phyloP scores from a whole-genome alignment of 2,329 filamentous ascomycete species.

The Colletotrichum australisinense region DNA sequence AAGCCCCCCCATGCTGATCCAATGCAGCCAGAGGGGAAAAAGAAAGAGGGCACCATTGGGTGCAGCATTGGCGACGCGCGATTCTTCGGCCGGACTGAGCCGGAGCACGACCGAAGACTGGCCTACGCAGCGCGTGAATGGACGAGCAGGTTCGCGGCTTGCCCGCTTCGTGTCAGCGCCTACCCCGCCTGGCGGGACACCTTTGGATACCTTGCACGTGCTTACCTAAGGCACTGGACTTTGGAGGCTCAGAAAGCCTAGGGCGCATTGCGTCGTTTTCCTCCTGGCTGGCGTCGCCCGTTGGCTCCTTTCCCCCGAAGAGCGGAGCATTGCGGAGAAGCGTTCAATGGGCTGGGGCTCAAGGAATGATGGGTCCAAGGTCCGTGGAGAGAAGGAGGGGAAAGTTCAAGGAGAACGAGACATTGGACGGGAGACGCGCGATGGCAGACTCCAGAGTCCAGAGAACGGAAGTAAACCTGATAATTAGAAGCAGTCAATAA shows the following conservation, averaged over 20 bases:
- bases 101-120: constrained; percentile 22
- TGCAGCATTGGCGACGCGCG: constrained; percentile 4
- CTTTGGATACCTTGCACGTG: not conserved
- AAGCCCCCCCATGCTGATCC: not conserved
- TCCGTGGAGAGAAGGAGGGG: constrained; percentile 4
- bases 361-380: not conserved
- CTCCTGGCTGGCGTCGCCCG: constrained; percentile 8
- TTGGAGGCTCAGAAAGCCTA: not conserved
- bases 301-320: constrained; percentile 16
- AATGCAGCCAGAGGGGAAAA: not conserved
- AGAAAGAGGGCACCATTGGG: not conserved
- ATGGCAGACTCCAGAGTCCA: not conserved
- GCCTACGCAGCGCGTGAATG: constrained; percentile 15
- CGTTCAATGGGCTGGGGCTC: constrained; percentile 12
- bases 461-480: not conserved
- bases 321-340: constrained; percentile 28
- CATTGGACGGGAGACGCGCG: not conserved
- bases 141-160: constrained; percentile 1
- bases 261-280: constrained; percentile 17
- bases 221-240: too few relatives aligned
- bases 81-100: constrained; percentile 22
- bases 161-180: constrained; percentile 11
- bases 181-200: not conserved
- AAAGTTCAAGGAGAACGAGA: not conserved
- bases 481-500: not conserved